Percentiles rank a stretch among this genome's conserved stretches.
These are phyloP conservation scores for Fusarium tanahbumbuense DNA, from an alignment of 2,329 filamentous ascomycete species.

Conservation along the genomic window DNA sequence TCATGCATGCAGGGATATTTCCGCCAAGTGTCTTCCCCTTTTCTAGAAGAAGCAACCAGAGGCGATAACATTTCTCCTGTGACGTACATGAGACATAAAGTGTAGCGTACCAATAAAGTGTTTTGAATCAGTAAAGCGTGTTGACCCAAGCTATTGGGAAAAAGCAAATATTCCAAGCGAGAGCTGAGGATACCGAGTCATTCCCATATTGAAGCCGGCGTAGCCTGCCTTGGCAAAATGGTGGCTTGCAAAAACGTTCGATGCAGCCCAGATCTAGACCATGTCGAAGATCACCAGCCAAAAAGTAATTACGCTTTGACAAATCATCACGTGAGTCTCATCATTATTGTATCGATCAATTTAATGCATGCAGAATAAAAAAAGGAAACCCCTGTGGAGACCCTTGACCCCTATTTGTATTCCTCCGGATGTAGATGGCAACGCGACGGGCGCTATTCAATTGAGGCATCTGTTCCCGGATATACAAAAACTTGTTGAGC, in stretches of 20 bases:
- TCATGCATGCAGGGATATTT: neutral
- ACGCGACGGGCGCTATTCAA: neutral
- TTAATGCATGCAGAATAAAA: neutral
- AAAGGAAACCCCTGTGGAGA: neutral
- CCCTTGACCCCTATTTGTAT: no score
- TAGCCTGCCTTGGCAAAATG: neutral
- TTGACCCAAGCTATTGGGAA: neutral
- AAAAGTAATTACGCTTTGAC: neutral
- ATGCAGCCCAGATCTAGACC: neutral
- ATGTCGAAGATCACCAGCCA: neutral
- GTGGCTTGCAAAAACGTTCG: neutral
- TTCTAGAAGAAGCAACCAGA: neutral
- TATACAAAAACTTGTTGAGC: neutral
- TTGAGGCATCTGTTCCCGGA: neutral
- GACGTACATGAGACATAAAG: neutral
- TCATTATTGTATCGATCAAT: neutral
- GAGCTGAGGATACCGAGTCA: neutral
- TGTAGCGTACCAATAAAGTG: neutral
- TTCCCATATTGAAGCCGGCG: neutral
- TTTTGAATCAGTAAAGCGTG: neutral
- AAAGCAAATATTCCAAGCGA: neutral
- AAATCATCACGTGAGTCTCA: neutral
- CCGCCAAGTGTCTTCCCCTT: neutral
- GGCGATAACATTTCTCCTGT: accelerated
- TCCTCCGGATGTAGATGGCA: neutral